Evolutionary conservation across 495 filamentous ascomycete species (phyloP).

Genomic region (Penicillium verhagenii): DNA sequence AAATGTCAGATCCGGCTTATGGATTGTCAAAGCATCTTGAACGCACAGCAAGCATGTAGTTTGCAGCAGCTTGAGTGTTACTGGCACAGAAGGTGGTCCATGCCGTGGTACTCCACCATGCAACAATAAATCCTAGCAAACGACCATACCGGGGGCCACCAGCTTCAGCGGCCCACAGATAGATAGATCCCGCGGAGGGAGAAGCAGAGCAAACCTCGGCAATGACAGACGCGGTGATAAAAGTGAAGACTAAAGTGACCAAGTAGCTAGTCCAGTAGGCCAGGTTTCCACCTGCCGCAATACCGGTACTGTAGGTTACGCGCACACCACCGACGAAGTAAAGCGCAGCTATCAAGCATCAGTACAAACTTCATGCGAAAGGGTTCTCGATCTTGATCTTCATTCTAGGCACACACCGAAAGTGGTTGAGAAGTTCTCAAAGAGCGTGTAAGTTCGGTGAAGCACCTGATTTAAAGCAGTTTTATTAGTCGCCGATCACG

Average conservation of each 20-base stretch:
- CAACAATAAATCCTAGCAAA: conserved; percentile 54
- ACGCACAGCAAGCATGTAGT: conserved; percentile 54
- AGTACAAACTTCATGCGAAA: not conserved
- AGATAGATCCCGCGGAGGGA: conserved; percentile 56
- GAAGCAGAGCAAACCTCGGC: conserved; percentile 57
- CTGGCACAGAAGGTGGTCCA: conserved; percentile 59
- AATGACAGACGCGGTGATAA: conserved; percentile 56
- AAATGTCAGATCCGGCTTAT: not conserved
- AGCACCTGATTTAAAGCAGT: conserved; percentile 31
- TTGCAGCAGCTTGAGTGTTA: conserved; percentile 53
- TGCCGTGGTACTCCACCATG: conserved; percentile 60
- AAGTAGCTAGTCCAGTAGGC: conserved; percentile 60
- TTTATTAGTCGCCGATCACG: conserved; percentile 2
- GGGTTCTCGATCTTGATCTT: not conserved
- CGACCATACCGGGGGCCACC: conserved; percentile 53
- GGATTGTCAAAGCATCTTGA: not conserved
- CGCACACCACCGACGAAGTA: conserved; percentile 58
- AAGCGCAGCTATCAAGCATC: conserved; percentile 41
- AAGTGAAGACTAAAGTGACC: conserved; percentile 55
- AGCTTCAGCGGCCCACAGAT: conserved; percentile 57
- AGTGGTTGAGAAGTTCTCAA: conserved; percentile 56
- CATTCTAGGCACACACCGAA: conserved; percentile 45
- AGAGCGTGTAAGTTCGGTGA: conserved; percentile 47
- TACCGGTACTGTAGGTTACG: conserved; percentile 55
- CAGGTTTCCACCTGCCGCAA: conserved; percentile 54